These are phyloP conservation scores for Fragaria vesca DNA, from an alignment of 306 rosid species.

Conservation along the genomic window DNA sequence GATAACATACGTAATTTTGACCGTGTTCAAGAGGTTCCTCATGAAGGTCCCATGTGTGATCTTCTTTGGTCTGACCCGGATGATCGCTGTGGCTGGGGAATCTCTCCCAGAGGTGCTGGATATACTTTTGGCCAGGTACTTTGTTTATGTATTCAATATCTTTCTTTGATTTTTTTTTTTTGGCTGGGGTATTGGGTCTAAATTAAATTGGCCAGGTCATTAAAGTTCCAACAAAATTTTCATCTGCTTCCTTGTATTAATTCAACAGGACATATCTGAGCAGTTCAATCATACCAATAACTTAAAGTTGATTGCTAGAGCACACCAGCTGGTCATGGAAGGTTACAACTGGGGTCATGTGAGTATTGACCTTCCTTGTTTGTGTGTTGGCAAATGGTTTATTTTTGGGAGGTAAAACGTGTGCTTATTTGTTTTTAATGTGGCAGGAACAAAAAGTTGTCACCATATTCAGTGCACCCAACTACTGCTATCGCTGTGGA, in stretches of 20 bases:
- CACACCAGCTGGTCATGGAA: slow-evolving; percentile 99
- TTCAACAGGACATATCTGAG: slow-evolving; percentile 83
- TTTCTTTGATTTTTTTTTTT: not conserved
- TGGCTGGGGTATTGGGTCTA: not conserved
- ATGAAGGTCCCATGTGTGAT: slow-evolving; percentile 97
- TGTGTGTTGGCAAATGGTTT: slow-evolving; percentile 3
- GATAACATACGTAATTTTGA: slow-evolving; percentile 87
- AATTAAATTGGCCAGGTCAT: not conserved
- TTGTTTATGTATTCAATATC: not conserved
- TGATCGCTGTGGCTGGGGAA: slow-evolving; percentile 98
- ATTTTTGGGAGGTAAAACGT: slow-evolving; percentile 5
- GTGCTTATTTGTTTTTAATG: slow-evolving; percentile 14
- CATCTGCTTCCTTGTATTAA: slow-evolving; percentile 11
- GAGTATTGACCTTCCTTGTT: slow-evolving; percentile 24
- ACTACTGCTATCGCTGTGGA: slow-evolving; percentile 93
- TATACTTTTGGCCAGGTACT: slow-evolving; percentile 92
- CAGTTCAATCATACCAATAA: slow-evolving; percentile 90
- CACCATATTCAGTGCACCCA: slow-evolving; percentile 92
- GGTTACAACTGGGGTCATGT: slow-evolving; percentile 98
- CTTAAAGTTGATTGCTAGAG: slow-evolving; percentile 93
- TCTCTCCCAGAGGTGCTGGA: slow-evolving; percentile 96
- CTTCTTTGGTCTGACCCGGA: slow-evolving; percentile 97
- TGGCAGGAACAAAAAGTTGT: slow-evolving; percentile 93
- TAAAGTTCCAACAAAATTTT: not conserved
- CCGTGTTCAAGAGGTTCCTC: slow-evolving; percentile 99